Percentiles rank a stretch among this genome's conserved stretches.
Evolutionary conservation across 2,329 filamentous ascomycete species (phyloP).

Genomic region (Aureobasidium sp.): DNA sequence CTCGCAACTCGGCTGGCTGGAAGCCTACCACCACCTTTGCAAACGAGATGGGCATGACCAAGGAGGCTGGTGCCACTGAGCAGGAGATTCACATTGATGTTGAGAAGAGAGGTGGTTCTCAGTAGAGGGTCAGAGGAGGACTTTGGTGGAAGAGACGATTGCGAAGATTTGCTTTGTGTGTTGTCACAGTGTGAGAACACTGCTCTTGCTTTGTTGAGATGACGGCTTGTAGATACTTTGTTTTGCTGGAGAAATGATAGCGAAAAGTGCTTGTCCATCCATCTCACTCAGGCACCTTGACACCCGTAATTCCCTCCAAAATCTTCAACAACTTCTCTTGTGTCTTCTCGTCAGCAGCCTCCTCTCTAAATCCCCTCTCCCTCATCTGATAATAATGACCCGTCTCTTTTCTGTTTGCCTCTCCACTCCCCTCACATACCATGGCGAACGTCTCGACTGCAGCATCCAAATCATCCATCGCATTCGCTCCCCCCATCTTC

Average conservation of each 20-base stretch:
- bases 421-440: conserved; percentile 39
- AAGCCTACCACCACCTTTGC: conserved; percentile 29
- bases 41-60: conserved; percentile 25
- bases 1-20: conserved; percentile 59
- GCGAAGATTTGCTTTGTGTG: background rate
- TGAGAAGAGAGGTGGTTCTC: conserved; percentile 25
- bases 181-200: background rate
- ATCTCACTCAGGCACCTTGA: conserved; percentile 23
- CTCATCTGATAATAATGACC: conserved; percentile 28
- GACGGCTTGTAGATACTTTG: background rate
- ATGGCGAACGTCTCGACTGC: conserved; percentile 39
- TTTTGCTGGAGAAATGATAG: background rate
- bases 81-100: conserved; percentile 22
- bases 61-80: conserved; percentile 22
- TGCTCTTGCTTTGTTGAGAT: background rate
- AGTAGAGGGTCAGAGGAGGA: background rate
- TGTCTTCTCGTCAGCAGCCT: conserved; percentile 30
- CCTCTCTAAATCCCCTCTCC: conserved; percentile 23
- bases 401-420: conserved; percentile 28
- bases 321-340: conserved; percentile 40
- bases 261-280: no score
- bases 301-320: conserved; percentile 28
- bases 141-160: background rate
- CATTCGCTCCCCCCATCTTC: conserved; percentile 35
- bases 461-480: conserved; percentile 40